Evolutionary conservation across 2,329 filamentous ascomycete species (phyloP).

Genomic region (Trichophyton benhamiae): DNA sequence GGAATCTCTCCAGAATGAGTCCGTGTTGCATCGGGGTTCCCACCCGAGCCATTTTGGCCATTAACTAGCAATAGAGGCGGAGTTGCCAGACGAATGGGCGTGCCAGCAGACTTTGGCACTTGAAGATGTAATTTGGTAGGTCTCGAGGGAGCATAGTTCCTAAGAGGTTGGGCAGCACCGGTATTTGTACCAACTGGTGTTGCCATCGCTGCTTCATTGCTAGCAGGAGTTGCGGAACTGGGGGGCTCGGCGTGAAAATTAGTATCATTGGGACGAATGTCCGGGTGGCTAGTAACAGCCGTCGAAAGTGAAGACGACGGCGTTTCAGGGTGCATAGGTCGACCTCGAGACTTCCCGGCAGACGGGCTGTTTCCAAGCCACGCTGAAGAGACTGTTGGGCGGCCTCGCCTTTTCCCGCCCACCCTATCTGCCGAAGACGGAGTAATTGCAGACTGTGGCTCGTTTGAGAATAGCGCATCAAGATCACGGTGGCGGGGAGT

Average conservation of each 20-base stretch:
- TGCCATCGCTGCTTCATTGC: background rate
- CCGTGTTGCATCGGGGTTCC: background rate
- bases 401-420: conserved; percentile 49
- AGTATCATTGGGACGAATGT: background rate
- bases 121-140: conserved; percentile 33
- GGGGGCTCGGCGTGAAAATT: background rate
- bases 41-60: background rate
- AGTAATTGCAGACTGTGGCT: conserved; percentile 62
- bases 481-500: conserved; percentile 42
- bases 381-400: conserved; percentile 78
- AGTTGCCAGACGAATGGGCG: conserved; percentile 32
- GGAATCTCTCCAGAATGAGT: background rate
- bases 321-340: conserved; percentile 45
- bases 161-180: conserved; percentile 17
- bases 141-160: conserved; percentile 16
- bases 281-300: background rate
- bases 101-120: conserved; percentile 30
- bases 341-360: conserved; percentile 60
- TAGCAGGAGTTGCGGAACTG: background rate
- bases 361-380: conserved; percentile 57
- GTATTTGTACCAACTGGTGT: conserved; percentile 30
- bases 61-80: conserved; percentile 30
- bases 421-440: conserved; percentile 41
- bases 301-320: background rate
- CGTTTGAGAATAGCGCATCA: conserved; percentile 26